Base-by-base conservation (phyloP, 441 rosid genomes). In the Erodium texanum region DNA sequence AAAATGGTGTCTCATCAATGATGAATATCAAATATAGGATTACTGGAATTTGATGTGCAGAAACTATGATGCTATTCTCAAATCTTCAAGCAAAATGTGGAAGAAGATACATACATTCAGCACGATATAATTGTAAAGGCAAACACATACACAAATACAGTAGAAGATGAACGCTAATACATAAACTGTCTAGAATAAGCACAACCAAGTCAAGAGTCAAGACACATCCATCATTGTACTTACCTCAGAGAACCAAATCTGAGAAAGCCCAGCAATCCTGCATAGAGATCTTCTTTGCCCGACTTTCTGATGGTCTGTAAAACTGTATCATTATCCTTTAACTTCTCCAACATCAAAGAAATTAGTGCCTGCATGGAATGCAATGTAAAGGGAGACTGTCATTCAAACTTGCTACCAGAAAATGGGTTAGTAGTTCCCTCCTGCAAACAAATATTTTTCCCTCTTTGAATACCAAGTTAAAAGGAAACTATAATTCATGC, bases 271-370 rank as follows among this genome's bases (percentile, higher is more conserved):
- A 94, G 62, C 59, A 94, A 76, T 62, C 88, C 97, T 65, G 92
- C 87, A 83, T 88, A 94, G 32, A 94, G 86, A 79, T 82, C 86
- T 74, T 77, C 89, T 84, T 91, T 93, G 79, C 97, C 92, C 0
- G 89, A 86, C 78, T 82, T 89, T 80, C 71, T 80, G 73, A 94
- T 85, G 71, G 77, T 89, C 66, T 66, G 83, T 38, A 88, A 66
- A 62, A 88, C 68, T 32, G 79, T 75, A n/a, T 83, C 82, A 71
- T 87, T 85, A 75, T 82, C 92, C 68, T 82, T 80, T 50, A 94
- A 66, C 82, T 86, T 89, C 82, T 84, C 85, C 70, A 80, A 75
- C 75, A 89, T 80, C 75, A 82, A 68, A 66, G 92, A 80, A 74
- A 77, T 68, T 64, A 87, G 75, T 48, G 62, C 88, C 99, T 91